Evolutionary conservation across 2,329 filamentous ascomycete species (phyloP), one percentile per base, ranked within the genome.

Genomic region (Ophiostoma australiae): DNA sequence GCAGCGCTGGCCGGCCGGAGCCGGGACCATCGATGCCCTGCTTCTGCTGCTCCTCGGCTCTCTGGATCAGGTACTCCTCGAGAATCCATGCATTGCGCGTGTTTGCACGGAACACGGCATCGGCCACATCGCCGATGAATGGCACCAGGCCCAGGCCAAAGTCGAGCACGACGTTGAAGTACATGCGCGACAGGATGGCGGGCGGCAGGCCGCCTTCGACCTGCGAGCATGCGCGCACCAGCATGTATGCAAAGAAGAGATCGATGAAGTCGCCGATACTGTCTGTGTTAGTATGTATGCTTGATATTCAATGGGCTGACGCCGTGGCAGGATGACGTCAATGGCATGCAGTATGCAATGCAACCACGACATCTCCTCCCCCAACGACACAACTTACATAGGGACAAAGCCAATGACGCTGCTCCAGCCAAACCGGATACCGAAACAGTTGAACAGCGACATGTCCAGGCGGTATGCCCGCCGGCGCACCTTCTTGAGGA

Each of bases 381-480:
- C 37, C 37, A 39, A 39, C 37, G 2, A 10, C 4, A 23, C 17
- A 71, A 86, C 91, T 84, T 85, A 93, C 87, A 87, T 87, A 75
- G 95, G 95, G 70, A 98, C 80, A 8, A 98, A 78, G 17, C 90
- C 95, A 76, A 98, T 92, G 72, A 97, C 86, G 76, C 90, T 91
- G 69, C 91, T 88, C 93, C 93, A 97, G 70, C 95, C 95, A 77
- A 98, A 94, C 72, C 90, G 87, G 72, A 97, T 85, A 63, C 93
- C 93, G 74, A 91, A 87, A 77, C 92, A 87, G 77, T 87, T 93
- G 82, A 94, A 96, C 6, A 97, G 86, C 70, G 86, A 87, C 83
- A 93, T 91, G 80, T 98, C 95, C 35, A 97, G 87, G 52, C 88
- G 86, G 80, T 97, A 97, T 44, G 95, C 93, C 72, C 91, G 86